A percentile compares a stretch with the other conserved stretches of the same genome.
These are phyloP conservation scores for Gloeostereum incarnatum DNA, from an alignment of 768 basidiomycete genomes.

Conservation along the genomic window DNA sequence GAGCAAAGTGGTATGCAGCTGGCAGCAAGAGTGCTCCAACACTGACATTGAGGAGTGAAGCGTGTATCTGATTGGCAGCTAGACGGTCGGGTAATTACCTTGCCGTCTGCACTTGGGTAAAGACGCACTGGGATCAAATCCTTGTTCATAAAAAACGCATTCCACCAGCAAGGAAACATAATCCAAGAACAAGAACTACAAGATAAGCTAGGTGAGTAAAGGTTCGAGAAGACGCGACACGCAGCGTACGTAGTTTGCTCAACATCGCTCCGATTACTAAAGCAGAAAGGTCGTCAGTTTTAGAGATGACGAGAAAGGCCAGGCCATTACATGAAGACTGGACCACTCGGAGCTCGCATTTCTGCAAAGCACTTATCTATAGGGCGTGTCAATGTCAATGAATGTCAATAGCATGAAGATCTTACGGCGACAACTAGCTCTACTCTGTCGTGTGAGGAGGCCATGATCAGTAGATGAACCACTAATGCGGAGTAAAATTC, in stretches of 20 bases:
- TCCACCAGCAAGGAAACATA: slow-evolving; percentile 82
- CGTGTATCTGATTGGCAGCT: slow-evolving; percentile 70
- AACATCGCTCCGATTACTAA: slow-evolving; percentile 78
- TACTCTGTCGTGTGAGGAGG: slow-evolving; percentile 25
- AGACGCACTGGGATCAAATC: slow-evolving; percentile 57
- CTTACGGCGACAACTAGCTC: slow-evolving; percentile 68
- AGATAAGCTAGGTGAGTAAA: slow-evolving; percentile 4
- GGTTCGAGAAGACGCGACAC: neutral
- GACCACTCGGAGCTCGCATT: slow-evolving; percentile 75
- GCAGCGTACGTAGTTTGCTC: slow-evolving; percentile 55
- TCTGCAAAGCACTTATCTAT: slow-evolving; percentile 72
- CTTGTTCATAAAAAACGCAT: slow-evolving; percentile 70
- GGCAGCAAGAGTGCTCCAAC: slow-evolving; percentile 75
- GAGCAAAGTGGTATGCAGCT: slow-evolving; percentile 63
- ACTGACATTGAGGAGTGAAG: slow-evolving; percentile 64
- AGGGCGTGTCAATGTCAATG: neutral
- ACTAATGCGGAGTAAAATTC: slow-evolving; percentile 1
- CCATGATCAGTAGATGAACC: slow-evolving; percentile 1
- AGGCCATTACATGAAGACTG: slow-evolving; percentile 61
- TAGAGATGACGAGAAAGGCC: neutral
- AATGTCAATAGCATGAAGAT: neutral
- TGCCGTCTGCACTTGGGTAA: neutral
- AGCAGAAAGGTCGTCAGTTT: slow-evolving; percentile 5
- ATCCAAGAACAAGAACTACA: slow-evolving; percentile 73
- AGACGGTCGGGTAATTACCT: slow-evolving; percentile 1